Evolutionary conservation across 2,329 filamentous ascomycete genomes (phyloP).

Genomic region (Fusarium anthophilum): DNA sequence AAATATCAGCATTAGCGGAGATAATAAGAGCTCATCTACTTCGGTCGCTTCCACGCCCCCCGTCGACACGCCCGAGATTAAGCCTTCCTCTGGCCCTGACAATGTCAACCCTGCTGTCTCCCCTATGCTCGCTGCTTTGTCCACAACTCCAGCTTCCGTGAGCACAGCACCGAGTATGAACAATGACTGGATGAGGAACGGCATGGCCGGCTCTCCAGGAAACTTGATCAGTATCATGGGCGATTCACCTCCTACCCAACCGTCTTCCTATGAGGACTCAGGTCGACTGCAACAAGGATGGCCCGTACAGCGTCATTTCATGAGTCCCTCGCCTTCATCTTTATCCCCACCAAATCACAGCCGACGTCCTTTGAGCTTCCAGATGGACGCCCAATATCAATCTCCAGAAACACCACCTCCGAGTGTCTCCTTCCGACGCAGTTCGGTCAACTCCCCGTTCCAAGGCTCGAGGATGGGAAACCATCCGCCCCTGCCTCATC

Average conservation of each 20-base stretch:
- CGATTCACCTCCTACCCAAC: constrained; percentile 63
- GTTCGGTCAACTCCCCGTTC: constrained; percentile 63
- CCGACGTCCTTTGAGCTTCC: constrained; percentile 63
- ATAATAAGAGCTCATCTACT: constrained; percentile 48
- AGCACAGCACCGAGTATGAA: constrained; percentile 58
- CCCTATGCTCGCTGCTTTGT: constrained; percentile 59
- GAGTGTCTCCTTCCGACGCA: constrained; percentile 52
- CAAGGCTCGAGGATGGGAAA: constrained; percentile 55
- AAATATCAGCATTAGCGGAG: constrained; percentile 44
- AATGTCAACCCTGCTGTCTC: constrained; percentile 57
- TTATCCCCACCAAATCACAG: constrained; percentile 49
- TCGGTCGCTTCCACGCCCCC: constrained; percentile 58
- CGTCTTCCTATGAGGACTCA: constrained; percentile 62
- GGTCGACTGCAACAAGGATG: constrained; percentile 54
- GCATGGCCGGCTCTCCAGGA: constrained; percentile 61
- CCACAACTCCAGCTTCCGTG: constrained; percentile 59
- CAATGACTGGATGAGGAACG: constrained; percentile 57
- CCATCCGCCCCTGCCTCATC: constrained; percentile 76
- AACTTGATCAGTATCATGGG: constrained; percentile 62
- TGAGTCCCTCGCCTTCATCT: constrained; percentile 57
- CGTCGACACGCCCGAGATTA: constrained; percentile 57
- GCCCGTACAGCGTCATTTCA: constrained; percentile 58
- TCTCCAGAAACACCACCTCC: constrained; percentile 53
- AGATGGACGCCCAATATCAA: constrained; percentile 59
- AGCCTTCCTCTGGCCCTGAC: constrained; percentile 52